Percentiles rank a stretch among this genome's conserved stretches.
Conservation (phyloP, 352 stramenopile species). For the Aphanomyces stellatus region DNA sequence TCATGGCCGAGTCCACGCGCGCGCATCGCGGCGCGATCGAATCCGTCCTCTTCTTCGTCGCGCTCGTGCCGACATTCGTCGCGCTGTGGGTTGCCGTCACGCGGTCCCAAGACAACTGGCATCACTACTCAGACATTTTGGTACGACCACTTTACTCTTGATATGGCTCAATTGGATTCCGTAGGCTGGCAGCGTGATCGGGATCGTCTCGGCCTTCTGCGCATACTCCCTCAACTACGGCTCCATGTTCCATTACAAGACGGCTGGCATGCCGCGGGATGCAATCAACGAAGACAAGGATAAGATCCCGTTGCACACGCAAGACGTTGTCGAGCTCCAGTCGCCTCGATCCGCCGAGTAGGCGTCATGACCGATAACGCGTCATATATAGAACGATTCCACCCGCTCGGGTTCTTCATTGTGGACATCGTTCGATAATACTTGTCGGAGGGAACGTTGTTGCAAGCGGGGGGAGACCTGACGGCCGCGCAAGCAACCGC, state of each 20-base stretch:
- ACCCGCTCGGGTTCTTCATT: no score
- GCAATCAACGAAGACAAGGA: conserved; percentile 40
- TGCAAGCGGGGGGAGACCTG: no score
- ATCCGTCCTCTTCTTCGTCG: conserved; percentile 62
- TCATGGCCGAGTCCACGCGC: conserved; percentile 33
- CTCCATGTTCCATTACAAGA: conserved; percentile 50
- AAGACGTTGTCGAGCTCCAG: no score
- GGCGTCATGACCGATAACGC: no score
- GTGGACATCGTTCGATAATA: no score
- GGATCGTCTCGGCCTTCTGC: conserved; percentile 39
- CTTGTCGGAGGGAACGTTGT: no score
- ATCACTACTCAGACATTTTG: conserved; percentile 76
- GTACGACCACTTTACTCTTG: conserved; percentile 23
- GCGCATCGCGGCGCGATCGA: no score
- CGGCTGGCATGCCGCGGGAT: conserved; percentile 44
- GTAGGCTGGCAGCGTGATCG: conserved; percentile 55
- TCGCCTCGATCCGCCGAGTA: no score
- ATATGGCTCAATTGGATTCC: neutral
- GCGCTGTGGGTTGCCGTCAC: conserved; percentile 64
- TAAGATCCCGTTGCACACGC: no score
- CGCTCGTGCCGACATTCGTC: conserved; percentile 46
- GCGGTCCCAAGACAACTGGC: conserved; percentile 77
- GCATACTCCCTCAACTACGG: conserved; percentile 65
- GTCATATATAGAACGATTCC: no score
- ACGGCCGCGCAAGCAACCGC: no score